Evolutionary conservation across 805 yeast genomes (phyloP).

Genomic region (Metschnikowia kofuensis): DNA sequence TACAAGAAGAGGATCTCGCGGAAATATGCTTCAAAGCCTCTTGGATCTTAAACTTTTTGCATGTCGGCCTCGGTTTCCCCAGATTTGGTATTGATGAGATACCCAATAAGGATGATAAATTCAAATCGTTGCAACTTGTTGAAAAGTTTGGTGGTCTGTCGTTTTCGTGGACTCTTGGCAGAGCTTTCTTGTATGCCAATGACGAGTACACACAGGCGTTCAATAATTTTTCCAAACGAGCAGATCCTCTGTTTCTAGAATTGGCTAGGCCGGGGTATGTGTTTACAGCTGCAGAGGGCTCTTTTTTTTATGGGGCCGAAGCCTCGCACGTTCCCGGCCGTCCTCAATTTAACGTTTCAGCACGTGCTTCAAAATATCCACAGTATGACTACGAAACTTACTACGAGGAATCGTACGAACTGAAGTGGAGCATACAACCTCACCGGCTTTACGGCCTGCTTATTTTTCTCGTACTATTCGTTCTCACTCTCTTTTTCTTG

Average conservation of each 20-base stretch:
- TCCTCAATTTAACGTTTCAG: slow-evolving; percentile 36
- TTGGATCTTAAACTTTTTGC: slow-evolving; percentile 56
- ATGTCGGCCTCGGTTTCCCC: slow-evolving; percentile 60
- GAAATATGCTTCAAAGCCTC: slow-evolving; percentile 61
- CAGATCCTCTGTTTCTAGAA: slow-evolving; percentile 15
- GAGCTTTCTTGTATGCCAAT: slow-evolving; percentile 61
- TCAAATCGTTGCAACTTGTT: slow-evolving; percentile 43
- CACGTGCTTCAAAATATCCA: slow-evolving; percentile 16
- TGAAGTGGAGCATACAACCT: slow-evolving; percentile 44
- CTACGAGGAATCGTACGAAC: slow-evolving; percentile 28
- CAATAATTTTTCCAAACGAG: slow-evolving; percentile 27
- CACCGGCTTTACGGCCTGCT: slow-evolving; percentile 40
- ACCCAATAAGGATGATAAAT: slow-evolving; percentile 18
- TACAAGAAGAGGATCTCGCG: slow-evolving; percentile 44
- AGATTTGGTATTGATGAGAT: slow-evolving; percentile 43
- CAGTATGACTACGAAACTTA: slow-evolving; percentile 31
- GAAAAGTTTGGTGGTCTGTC: slow-evolving; percentile 41
- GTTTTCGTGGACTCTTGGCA: slow-evolving; percentile 56
- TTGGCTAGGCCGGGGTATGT: slow-evolving; percentile 43
- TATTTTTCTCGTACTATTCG: slow-evolving; percentile 26
- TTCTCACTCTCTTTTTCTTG: slow-evolving; percentile 30
- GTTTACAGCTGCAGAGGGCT: slow-evolving; percentile 46
- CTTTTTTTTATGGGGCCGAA: slow-evolving; percentile 56
- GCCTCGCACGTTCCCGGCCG: slow-evolving; percentile 36
- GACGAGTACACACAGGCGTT: slow-evolving; percentile 48